Evolutionary conservation across 495 filamentous ascomycete species (phyloP), one percentile per base, ranked within the genome.

Genomic region (Aspergillus saccharolyticus): DNA sequence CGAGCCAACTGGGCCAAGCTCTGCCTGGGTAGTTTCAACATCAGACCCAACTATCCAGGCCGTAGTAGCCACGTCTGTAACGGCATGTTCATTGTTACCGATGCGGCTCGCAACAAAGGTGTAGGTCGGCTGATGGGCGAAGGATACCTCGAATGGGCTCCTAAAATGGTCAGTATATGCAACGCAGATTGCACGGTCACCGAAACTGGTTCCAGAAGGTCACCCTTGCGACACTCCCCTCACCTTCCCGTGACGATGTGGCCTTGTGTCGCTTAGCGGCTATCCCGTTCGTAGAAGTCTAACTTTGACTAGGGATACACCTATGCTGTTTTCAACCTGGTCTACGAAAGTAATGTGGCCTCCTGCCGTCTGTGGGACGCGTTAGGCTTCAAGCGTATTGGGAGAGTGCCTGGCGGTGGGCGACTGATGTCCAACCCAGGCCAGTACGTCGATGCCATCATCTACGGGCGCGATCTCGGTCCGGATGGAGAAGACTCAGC

Each of bases 41-140:
- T 97, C 74, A 91, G 96, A 71, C 93, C 94, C 43, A 97, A 98
- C 70, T 98, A 98, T 73, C 94, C 94, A 9, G 94, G 94, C 44
- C 82, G 95, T 53, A 96, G 90, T 72, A 96, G 89, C 65, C 94
- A 98, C 75, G 85, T 98, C 55, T 96, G 94, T 76, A 98, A 96
- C 70, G 95, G 88, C 42, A 94, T 91, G 15, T 97, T 98, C 66
- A 78, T 97, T 45, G 93, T 96, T 63, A 96, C 91, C 12, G 89
- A 94, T 67, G 88, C 87, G 17, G 84, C 91, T 50, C 86, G 95
- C 61, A 95, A 95, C 70, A 84, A 86, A 54, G 94, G 94, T 63
- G 93, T 94, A 9, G 94, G 94, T 53, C 85, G 89, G 21, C 73
- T 96, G 61, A 93, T 98, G 90, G 94, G 94, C 42, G 93, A 98